Evolutionary conservation across 805 yeast genomes (phyloP).

Genomic region (Maudiozyma saulgeensis): DNA sequence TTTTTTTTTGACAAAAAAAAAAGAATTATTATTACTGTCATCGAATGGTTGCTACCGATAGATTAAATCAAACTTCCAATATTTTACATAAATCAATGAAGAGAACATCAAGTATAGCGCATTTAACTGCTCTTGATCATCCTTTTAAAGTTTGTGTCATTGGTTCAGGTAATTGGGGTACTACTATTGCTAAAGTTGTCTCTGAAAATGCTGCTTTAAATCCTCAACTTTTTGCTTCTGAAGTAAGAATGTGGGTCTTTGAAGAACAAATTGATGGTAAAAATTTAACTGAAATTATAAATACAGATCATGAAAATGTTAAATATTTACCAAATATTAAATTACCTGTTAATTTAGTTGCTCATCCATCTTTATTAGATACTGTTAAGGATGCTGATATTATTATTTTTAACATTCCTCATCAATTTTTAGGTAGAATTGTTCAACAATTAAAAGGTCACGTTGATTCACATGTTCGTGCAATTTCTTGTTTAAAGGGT

Average conservation of each 20-base stretch:
- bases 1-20: neutral
- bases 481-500: constrained; percentile 93
- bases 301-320: constrained; percentile 85
- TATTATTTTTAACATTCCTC: constrained; percentile 90
- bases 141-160: constrained; percentile 61
- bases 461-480: constrained; percentile 62
- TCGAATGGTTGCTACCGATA: constrained; percentile 25
- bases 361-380: constrained; percentile 73
- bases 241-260: constrained; percentile 94
- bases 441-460: constrained; percentile 70
- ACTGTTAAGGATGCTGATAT: constrained; percentile 78
- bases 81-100: constrained; percentile 20
- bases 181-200: constrained; percentile 90
- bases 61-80: constrained; percentile 25
- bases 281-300: constrained; percentile 83
- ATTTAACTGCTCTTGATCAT: constrained; percentile 12
- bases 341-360: constrained; percentile 78
- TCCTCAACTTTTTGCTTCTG: constrained; percentile 58
- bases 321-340: constrained; percentile 84
- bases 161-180: constrained; percentile 98
- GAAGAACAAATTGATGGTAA: constrained; percentile 74
- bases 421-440: constrained; percentile 80
- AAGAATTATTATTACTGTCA: neutral
- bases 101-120: constrained; percentile 6
- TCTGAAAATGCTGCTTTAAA: constrained; percentile 77